phyloP scores from a whole-genome alignment of 1,284 basidiomycete genomes.

The Boletus semigastroideus region DNA sequence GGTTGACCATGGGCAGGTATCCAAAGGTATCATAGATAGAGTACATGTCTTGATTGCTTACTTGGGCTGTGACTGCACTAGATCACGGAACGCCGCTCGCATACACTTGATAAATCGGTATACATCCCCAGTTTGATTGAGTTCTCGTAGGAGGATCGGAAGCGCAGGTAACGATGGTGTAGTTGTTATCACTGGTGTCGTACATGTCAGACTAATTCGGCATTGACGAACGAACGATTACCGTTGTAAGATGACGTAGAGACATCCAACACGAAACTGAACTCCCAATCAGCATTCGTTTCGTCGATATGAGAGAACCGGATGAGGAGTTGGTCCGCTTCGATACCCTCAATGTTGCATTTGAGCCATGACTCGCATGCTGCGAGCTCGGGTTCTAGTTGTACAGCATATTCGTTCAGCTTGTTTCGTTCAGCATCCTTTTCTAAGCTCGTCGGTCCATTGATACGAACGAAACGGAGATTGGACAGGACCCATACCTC shows the following conservation, averaged over 20 bases:
- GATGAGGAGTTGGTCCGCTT: conserved; percentile 68
- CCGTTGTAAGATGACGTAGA: conserved; percentile 64
- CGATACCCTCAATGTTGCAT: conserved; percentile 74
- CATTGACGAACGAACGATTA: conserved; percentile 33
- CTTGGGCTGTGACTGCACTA: conserved; percentile 13
- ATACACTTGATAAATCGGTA: conserved; percentile 61
- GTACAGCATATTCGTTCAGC: conserved; percentile 58
- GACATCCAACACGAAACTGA: conserved; percentile 75
- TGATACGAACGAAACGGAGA: not conserved
- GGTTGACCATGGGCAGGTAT: not conserved
- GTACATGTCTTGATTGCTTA: not conserved
- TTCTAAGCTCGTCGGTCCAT: conserved; percentile 44
- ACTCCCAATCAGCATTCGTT: conserved; percentile 59
- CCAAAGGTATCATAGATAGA: conserved; percentile 3
- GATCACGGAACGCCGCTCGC: conserved; percentile 42
- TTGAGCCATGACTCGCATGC: conserved; percentile 60
- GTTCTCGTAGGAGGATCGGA: conserved; percentile 59
- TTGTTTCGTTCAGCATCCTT: conserved; percentile 65
- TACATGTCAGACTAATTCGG: not conserved
- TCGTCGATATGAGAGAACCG: conserved; percentile 70
- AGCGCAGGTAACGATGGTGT: conserved; percentile 64
- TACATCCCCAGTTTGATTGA: conserved; percentile 63
- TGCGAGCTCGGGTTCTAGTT: conserved; percentile 54
- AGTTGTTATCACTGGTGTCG: conserved; percentile 58
- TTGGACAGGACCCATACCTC: conserved; percentile 45